Evolutionary conservation across 2,329 filamentous ascomycete species (phyloP), one percentile per base, ranked within the genome.

Genomic region (Aspergillus intermedius): DNA sequence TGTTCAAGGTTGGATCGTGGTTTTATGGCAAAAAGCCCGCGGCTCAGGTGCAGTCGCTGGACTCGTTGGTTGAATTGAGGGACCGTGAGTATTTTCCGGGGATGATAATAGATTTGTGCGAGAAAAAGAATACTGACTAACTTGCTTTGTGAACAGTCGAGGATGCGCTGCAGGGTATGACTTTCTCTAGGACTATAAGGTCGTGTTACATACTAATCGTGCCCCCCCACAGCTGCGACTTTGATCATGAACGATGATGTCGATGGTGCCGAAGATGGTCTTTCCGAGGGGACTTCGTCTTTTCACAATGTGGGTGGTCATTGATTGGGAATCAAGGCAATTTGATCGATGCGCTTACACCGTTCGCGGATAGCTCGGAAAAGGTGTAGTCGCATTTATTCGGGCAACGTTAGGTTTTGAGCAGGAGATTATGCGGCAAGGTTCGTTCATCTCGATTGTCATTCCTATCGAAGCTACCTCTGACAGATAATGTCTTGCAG

Each of bases 161-260:
- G 49, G 60, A 69, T 55, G 72, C 73, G 22, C 61, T 76, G 60
- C 61, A 62, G 66, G 72, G 73, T 75, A 69, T 48, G 56, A 8
- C 17, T 19, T 40, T 9, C 19, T 40, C 17, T 15, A 12, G 25
- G 12, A 49, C 13, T 10, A 19, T 13, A 4, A 30, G 28, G 13
- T 5, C 15, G 19, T 28, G 15, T 21, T 12, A 40, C 15, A 40
- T 40, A 5, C 37, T 40, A 40, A 40, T 19, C 12, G 9, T 22
- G 22, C 4, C 35, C 35, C n/a, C n/a, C n/a, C 2, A 53, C 40
- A 66, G 86, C 87, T 35, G 82, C 85, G 4, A 77, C 79, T 7
- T 74, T 87, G 49, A 88, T 95, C 58, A 86, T 95, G 77, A 86
- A 93, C 63, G 90, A 95, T 70, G 89, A 97, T 70, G 85, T 97